A percentile compares a stretch with the other conserved stretches of the same genome.
Conservation (phyloP, 441 rosid genomes). For the Populus hybrid region DNA sequence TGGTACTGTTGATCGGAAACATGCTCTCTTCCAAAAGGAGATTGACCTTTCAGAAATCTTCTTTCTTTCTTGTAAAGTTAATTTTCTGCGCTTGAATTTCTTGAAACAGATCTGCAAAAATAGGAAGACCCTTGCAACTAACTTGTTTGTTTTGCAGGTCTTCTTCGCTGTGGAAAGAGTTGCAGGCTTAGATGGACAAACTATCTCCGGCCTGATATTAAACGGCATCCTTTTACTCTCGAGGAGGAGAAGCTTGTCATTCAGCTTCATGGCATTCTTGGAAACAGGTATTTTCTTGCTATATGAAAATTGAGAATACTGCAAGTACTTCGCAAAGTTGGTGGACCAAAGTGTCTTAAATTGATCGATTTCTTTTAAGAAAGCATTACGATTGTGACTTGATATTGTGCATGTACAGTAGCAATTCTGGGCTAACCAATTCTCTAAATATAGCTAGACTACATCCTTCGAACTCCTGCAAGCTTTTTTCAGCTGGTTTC, state of each 20-base stretch:
- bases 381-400: neutral
- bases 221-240: constrained; percentile 43
- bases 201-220: constrained; percentile 54
- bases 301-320: neutral
- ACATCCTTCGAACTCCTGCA: neutral
- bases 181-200: constrained; percentile 60
- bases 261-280: constrained; percentile 47
- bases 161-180: constrained; percentile 56
- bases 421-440: neutral
- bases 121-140: neutral
- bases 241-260: constrained; percentile 47
- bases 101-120: neutral
- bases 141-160: constrained; percentile 24
- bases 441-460: neutral
- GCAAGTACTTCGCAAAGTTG: neutral
- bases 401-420: neutral
- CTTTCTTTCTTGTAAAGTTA: neutral
- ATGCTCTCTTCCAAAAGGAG: neutral
- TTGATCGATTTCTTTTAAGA: neutral
- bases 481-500: neutral
- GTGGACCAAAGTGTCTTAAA: neutral
- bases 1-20: neutral
- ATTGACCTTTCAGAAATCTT: neutral
- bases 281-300: constrained; percentile 39
- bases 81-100: neutral